Conservation (phyloP, 768 basidiomycete species). For the Auriculariales sp. region DNA sequence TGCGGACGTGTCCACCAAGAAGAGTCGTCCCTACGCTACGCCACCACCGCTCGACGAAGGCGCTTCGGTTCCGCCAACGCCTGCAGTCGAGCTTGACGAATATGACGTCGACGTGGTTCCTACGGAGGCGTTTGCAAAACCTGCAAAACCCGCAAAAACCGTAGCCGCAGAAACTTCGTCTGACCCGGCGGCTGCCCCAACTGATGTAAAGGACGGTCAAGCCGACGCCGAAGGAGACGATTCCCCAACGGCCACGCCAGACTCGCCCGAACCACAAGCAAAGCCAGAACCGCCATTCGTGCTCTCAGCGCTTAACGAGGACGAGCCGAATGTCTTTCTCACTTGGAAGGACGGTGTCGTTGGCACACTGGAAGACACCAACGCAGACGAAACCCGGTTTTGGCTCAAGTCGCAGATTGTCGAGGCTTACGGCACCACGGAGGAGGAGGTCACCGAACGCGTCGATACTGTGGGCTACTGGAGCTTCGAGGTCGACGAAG, state of each 20-base stretch:
- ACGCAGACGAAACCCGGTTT: neutral
- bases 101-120: neutral
- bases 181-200: neutral
- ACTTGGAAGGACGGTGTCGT: neutral
- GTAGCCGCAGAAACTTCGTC: neutral
- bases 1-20: neutral
- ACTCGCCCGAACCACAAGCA: neutral
- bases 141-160: neutral
- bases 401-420: neutral
- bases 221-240: neutral
- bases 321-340: neutral
- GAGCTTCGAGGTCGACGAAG: neutral
- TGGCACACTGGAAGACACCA: neutral
- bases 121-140: neutral
- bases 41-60: neutral
- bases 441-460: no score
- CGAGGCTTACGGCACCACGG: neutral
- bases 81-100: neutral
- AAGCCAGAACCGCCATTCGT: neutral
- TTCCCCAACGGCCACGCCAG: neutral
- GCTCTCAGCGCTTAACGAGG: neutral
- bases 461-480: no score
- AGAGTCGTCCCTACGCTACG: neutral
- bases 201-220: neutral
- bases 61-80: neutral